Base-by-base conservation (phyloP, 2,329 filamentous ascomycete genomes). In the Clonostachys rhizophaga region DNA sequence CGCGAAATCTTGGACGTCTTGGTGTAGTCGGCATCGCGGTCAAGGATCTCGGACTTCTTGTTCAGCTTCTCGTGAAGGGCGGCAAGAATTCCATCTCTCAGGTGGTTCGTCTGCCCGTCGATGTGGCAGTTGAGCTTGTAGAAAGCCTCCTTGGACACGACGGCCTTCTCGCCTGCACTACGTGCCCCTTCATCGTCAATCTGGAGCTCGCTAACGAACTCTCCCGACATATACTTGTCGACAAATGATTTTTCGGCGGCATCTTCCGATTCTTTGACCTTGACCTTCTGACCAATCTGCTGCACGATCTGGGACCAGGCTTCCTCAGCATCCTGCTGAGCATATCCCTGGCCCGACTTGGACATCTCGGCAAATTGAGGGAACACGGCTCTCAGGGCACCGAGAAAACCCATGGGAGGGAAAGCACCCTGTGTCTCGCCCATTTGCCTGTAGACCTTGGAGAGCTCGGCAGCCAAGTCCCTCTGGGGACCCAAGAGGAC, bases 241-340 rank as follows among this genome's bases (percentile, higher is more conserved):
- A 99, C 80, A 62, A 95, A 96, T 0, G 89, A 89, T 2, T 74
- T 64, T 3, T 83, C 76, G 3, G 72, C 62, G 4, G 72, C 67
- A 16, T 68, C 68, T 17, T 71, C 66, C 1, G 62, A 62, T 9
- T 79, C 76, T 57, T 81, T 83, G 53, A 87, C 68, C 61, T 83
- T 85, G 44, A 97, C 71, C 62, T 89, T 92, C 58, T 87, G 81
- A 52, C 87, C 83, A 36, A 99, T 71, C 60, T 92, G 88, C 41
- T 87, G 83, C 6, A 99, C 72, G 51, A 99, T 95, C 63, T 97
- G 92, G 17, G 92, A 94, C 91, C 92, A 99, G 42, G 92, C 94
- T 67, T 99, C 94, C 67, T 99, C 94, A 1, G 94, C 94, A 71
- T 99, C 94, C 69, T 99, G 94, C 68, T 99, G 94, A n/a, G 94